phyloP scores from a whole-genome alignment of 805 yeast species.

The Zygosaccharomyces rouxii region DNA sequence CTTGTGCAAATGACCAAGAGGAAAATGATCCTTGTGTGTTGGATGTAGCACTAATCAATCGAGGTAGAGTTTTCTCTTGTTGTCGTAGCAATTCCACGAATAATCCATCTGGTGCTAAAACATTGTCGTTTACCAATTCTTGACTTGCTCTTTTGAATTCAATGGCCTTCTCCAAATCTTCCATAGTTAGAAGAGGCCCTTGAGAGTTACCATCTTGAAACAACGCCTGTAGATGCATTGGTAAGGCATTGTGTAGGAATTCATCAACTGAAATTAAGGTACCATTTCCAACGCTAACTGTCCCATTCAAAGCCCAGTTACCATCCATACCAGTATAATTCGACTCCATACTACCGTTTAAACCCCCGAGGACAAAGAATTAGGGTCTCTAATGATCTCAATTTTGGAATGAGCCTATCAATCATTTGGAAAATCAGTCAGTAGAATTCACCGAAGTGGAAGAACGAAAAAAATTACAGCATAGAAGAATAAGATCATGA shows the following conservation, averaged over 20 bases:
- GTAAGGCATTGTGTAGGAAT: conserved; percentile 35
- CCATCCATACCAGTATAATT: background rate
- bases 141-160: background rate
- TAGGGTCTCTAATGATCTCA: background rate
- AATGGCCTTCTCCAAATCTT: background rate
- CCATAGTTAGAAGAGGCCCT: conserved; percentile 1
- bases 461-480: background rate
- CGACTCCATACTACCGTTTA: background rate
- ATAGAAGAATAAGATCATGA: background rate
- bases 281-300: conserved; percentile 8
- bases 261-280: conserved; percentile 37
- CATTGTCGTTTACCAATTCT: background rate
- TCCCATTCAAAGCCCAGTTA: background rate
- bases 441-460: background rate
- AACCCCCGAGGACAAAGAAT: no score
- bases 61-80: conserved; percentile 6
- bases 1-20: conserved; percentile 72
- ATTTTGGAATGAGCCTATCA: no score
- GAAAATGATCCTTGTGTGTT: conserved; percentile 14
- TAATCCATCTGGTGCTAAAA: background rate
- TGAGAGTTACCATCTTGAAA: conserved; percentile 22
- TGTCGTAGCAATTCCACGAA: conserved; percentile 5
- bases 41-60: background rate
- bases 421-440: background rate
- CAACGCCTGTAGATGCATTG: conserved; percentile 35